Evolutionary conservation across 139 green algal genomes (phyloP).

Genomic region (Chlamydomonas sp.): DNA sequence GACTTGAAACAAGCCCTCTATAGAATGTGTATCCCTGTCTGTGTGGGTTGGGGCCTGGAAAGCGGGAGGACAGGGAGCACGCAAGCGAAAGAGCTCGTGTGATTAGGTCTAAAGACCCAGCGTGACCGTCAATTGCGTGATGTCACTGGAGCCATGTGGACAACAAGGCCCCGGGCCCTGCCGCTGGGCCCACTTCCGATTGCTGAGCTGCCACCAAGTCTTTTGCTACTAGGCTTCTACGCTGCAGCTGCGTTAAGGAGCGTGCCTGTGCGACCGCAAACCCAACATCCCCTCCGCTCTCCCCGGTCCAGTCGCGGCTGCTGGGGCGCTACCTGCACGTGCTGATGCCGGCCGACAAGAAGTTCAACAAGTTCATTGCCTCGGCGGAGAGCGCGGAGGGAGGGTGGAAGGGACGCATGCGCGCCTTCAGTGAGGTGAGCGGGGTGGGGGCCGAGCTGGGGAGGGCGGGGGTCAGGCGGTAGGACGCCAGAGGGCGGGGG

Average conservation of each 20-base stretch:
- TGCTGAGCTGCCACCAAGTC: neutral
- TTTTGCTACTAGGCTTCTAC: neutral
- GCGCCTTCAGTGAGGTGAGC: conserved; percentile 17
- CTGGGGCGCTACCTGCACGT: conserved; percentile 35
- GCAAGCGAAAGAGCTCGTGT: neutral
- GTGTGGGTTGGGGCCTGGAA: neutral
- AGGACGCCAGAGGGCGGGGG: neutral
- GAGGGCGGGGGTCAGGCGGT: neutral
- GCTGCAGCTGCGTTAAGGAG: neutral
- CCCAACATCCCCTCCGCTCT: neutral
- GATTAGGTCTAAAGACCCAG: neutral
- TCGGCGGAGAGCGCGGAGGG: conserved; percentile 11
- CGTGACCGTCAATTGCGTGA: no score
- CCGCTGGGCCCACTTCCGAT: no score
- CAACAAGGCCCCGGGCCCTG: no score
- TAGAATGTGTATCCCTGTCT: no score
- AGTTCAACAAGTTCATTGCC: conserved; percentile 43
- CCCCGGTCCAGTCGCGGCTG: neutral
- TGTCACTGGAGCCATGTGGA: no score
- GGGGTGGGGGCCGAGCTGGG: no score
- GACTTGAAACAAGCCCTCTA: neutral
- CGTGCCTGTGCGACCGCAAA: neutral
- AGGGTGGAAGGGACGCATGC: conserved; percentile 42
- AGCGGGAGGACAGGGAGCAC: neutral
- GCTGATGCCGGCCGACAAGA: conserved; percentile 28